Evolutionary conservation across 345 rosid genomes (phyloP), one percentile per base, ranked within the genome.

Genomic region (Ricinus communis): DNA sequence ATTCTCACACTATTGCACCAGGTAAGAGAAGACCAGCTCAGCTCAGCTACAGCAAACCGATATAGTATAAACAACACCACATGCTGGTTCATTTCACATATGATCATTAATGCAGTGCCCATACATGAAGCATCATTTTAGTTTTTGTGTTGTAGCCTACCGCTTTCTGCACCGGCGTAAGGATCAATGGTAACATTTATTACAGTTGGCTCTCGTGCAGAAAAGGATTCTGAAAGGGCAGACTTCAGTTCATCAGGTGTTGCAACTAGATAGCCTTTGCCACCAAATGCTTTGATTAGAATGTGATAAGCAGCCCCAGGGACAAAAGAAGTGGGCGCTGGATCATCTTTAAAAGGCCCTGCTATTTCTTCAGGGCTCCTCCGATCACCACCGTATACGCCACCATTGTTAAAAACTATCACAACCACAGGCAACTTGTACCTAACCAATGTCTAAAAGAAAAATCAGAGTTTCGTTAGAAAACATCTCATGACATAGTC

Each of bases 251-350:
- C 96, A 27, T 82, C 86, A 8, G 98, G 96, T n/a, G 90, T 90
- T 60, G 79, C 93, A 47, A 92, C 99, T 9, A 87, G 82, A 78
- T 90, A 95, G 9, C 98, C 99, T 71, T 83, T 87, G 58, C 99
- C 99, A 54, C 97, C 96, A 58, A 95, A 95, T 14, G 98, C 98
- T 89, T 90, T 89, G 1, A 90, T 90, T 41, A 95, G 75, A 27
- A 58, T 73, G 78, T 95, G 97, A 72, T 95, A 95, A 12, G 87
- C 97, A 55, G 99, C 98, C 64, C 83, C 74, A 1, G 97, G 96
- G 14, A 95, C 98, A 76, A 95, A 92, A 1, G 99, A 95, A 47
- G 99, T 95, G 41, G 98, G 98, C 30, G 99, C 98, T 14, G 99
- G 99, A 68, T 92, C 99, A 31, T 87, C 94, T 86, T 85, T 90